Evolutionary conservation across 495 filamentous ascomycete genomes (phyloP).

Genomic region (Aspergillus incahuasiensis): DNA sequence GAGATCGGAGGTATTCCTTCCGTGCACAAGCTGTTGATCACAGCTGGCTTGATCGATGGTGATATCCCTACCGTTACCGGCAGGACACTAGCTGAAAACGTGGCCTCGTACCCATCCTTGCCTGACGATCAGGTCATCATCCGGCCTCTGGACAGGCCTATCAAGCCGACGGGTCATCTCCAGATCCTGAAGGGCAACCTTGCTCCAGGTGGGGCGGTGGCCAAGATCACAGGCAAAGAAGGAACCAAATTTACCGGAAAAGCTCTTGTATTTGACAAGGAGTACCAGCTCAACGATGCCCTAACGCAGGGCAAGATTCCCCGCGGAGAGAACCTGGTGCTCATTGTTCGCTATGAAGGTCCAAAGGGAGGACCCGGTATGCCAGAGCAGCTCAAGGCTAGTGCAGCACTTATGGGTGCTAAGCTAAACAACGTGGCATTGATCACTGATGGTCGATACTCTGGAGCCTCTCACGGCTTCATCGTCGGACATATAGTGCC

Average conservation of each 20-base stretch:
- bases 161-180: slow-evolving; percentile 84
- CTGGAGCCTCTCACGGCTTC: slow-evolving; percentile 88
- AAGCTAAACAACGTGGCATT: slow-evolving; percentile 83
- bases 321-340: slow-evolving; percentile 75
- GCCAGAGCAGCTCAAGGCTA: slow-evolving; percentile 94
- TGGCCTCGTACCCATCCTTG: slow-evolving; percentile 73
- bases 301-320: slow-evolving; percentile 68
- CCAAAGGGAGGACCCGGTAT: slow-evolving; percentile 95
- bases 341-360: slow-evolving; percentile 92
- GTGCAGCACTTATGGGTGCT: slow-evolving; percentile 89
- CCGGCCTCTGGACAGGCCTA: slow-evolving; percentile 72
- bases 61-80: slow-evolving; percentile 87
- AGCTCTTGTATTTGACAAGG: slow-evolving; percentile 89
- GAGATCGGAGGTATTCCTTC: slow-evolving; percentile 86
- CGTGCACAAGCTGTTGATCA: slow-evolving; percentile 88
- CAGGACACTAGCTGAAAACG: slow-evolving; percentile 83
- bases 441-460: slow-evolving; percentile 91
- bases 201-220: slow-evolving; percentile 85
- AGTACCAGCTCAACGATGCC: slow-evolving; percentile 70
- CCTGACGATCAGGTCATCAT: slow-evolving; percentile 81
- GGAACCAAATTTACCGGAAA: slow-evolving; percentile 76
- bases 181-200: slow-evolving; percentile 89
- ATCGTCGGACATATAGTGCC: slow-evolving; percentile 95
- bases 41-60: slow-evolving; percentile 76
- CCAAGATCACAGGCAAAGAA: slow-evolving; percentile 98